Evolutionary conservation across 441 rosid species (phyloP).

Genomic region (Adansonia grandidieri): DNA sequence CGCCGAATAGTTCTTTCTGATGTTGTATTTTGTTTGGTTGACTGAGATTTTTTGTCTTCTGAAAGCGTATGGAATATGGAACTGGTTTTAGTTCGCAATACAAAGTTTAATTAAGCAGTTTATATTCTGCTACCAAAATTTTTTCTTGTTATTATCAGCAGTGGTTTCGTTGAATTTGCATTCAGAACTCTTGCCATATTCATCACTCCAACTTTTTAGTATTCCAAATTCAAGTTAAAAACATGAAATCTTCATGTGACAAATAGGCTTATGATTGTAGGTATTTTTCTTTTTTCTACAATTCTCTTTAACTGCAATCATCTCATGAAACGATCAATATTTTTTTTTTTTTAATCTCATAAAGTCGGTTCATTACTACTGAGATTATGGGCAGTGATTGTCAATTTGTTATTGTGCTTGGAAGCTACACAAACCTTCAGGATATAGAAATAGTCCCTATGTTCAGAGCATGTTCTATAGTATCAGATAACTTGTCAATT

Average conservation of each 20-base stretch:
- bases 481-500: not conserved
- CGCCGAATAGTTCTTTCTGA: not conserved
- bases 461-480: not conserved
- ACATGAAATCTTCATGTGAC: not conserved
- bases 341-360: not conserved
- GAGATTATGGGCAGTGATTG: not conserved
- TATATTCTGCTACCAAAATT: not conserved
- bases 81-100: not conserved
- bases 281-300: not conserved
- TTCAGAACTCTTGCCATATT: not conserved
- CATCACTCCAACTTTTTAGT: not conserved
- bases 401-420: not conserved
- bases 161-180: constrained; percentile 3
- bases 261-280: constrained; percentile 6
- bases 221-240: not conserved
- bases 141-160: not conserved
- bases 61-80: not conserved
- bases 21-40: not conserved
- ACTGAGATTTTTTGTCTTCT: not conserved
- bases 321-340: not conserved
- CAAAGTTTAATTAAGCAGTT: not conserved
- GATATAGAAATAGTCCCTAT: not conserved
- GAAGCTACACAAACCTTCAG: not conserved
- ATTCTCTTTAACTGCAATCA: not conserved
- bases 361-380: not conserved